Base-by-base conservation (phyloP, 2,329 filamentous ascomycete species). In the Drechslerella coelobrocha region DNA sequence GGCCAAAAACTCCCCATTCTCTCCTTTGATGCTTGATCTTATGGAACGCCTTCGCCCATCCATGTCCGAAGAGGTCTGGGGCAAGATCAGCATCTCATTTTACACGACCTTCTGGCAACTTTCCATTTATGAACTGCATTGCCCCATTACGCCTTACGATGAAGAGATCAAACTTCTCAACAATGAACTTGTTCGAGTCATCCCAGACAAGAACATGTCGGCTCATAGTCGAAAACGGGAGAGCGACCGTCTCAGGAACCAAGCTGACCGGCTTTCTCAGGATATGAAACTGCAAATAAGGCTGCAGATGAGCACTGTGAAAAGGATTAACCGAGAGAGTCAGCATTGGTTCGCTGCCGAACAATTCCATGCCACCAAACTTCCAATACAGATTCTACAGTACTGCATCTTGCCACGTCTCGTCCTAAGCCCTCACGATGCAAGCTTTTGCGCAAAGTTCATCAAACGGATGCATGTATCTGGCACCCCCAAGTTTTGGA, bases 31-130 rank as follows among this genome's bases (percentile, higher is more conserved):
- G 52, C 86, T 89, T 73, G 86, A 88, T 3, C 81, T 97, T 17
- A 88, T 92, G 63, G 84, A 89, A 7, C 83, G 86, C 27, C 84
- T 96, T 17, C 84, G 85, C 68, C 80, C 81, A 4, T 81, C 84
- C 0, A 78, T 91, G 9, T 85, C 89, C 0, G 79, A 84, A 1
- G 83, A 86, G 6, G 84, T 87, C 3, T 91, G 88, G 83, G 81
- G 85, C 9, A 85, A 85, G 53, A 84, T 97, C 55, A 92, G 87
- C 45, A 83, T 91, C 0, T 87, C 90, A 27, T 93, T 97, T 78
- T 97, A 91, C 76, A 86, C 90, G 45, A 90, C 89, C 0, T 99
- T 99, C 79, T 99, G 94, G 94, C 88, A 92, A 54, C 83, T 97
- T 10, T 88, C 91, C 26, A 84, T 95, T 2, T 87, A 89, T 48